A percentile compares a stretch with the other conserved stretches of the same genome.
Conservation (phyloP, 169 alveolate genomes). For the Eimeria falciformis region DNA sequence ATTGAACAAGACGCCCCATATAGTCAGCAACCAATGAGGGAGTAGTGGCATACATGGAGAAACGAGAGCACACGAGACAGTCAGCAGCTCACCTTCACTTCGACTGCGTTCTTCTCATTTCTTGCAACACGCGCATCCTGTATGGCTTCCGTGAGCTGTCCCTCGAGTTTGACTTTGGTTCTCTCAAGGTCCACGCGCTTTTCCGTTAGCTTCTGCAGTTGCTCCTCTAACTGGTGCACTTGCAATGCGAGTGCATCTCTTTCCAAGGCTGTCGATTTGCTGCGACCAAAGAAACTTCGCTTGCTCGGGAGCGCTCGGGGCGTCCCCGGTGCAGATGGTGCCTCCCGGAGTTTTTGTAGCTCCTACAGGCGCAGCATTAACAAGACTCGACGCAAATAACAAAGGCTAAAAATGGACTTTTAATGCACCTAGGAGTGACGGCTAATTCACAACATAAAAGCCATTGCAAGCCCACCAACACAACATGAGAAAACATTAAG, state of each 20-base stretch:
- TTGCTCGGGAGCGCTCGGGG: constrained; percentile 32
- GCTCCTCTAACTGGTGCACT: constrained; percentile 53
- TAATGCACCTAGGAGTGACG: too few relatives aligned
- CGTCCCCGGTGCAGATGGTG: constrained; percentile 60
- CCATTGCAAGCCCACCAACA: too few relatives aligned
- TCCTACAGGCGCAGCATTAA: background rate
- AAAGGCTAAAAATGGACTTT: background rate
- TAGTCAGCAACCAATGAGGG: too few relatives aligned
- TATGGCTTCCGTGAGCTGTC: constrained; percentile 54
- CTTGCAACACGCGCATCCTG: constrained; percentile 37
- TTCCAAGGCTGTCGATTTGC: constrained; percentile 59
- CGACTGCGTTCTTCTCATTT: constrained; percentile 1
- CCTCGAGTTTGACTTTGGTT: constrained; percentile 36
- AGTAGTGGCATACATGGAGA: too few relatives aligned
- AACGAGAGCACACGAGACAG: too few relatives aligned
- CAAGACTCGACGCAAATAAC: background rate
- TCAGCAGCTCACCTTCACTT: background rate
- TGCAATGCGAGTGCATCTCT: constrained; percentile 63
- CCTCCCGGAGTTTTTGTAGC: constrained; percentile 61
- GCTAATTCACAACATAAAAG: too few relatives aligned
- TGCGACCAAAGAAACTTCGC: constrained; percentile 62
- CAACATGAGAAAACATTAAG: too few relatives aligned
- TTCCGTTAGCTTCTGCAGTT: constrained; percentile 60
- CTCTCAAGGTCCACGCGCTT: constrained; percentile 66
- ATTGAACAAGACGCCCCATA: too few relatives aligned